phyloP scores from a whole-genome alignment of 2,329 filamentous ascomycete species.

The Diaporthe longicolla region DNA sequence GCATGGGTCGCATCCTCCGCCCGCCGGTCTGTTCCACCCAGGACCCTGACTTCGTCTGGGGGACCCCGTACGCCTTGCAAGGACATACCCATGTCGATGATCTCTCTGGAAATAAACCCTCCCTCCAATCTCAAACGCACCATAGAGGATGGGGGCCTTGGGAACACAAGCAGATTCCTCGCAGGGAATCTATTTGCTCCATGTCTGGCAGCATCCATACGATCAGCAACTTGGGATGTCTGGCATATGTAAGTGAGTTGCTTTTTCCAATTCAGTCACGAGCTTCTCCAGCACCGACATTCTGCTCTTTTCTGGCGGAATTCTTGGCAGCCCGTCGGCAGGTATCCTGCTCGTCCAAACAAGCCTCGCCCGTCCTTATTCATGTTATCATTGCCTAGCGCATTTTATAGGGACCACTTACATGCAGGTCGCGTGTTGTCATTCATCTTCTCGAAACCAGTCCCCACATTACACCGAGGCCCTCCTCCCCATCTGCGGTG shows the following conservation, averaged over 20 bases:
- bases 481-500: conserved; percentile 36
- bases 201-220: neutral
- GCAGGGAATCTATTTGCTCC: neutral
- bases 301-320: neutral
- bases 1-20: conserved; percentile 31
- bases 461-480: conserved; percentile 39
- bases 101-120: conserved; percentile 28
- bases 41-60: conserved; percentile 34
- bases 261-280: neutral
- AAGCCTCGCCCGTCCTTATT: conserved; percentile 25
- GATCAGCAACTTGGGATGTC: neutral
- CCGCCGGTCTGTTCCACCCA: conserved; percentile 35
- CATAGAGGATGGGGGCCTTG: conserved; percentile 31
- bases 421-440: conserved; percentile 37
- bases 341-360: neutral
- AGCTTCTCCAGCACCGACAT: conserved; percentile 19
- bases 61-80: conserved; percentile 31
- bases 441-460: conserved; percentile 39
- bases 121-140: conserved; percentile 39
- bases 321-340: conserved; percentile 4
- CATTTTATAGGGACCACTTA: conserved; percentile 36
- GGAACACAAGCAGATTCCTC: neutral
- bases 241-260: conserved; percentile 12
- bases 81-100: conserved; percentile 32
- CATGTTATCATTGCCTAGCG: conserved; percentile 33